Base-by-base conservation (phyloP, 1,284 basidiomycete genomes). In the Ceratobasidium papillatum region DNA sequence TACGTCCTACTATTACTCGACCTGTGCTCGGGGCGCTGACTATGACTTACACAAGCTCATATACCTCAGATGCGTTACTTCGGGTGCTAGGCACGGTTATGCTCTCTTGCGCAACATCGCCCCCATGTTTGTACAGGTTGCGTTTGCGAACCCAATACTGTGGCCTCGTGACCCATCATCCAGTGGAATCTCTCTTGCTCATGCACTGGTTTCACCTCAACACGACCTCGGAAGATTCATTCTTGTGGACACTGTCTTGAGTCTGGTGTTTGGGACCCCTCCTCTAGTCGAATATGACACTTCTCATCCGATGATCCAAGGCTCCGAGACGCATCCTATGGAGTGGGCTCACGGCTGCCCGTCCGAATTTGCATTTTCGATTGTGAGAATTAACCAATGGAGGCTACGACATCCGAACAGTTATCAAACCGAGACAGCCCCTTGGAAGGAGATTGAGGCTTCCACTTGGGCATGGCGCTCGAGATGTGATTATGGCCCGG, bases 351-450 rank as follows among this genome's bases (percentile, higher is more conserved):
- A 66, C 22, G 63, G 63, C 1, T 51, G 47, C 8, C 49, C 65
- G 0, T 0, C 34, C 2, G 38, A 12, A 7, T 27, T 69, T 22
- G 30, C 36, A 1, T n/a, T 69, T 8, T 1, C 17, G 1, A 56
- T 69, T 45, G n/a, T 49, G 7, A 58, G 43, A 34, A 49, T 69
- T n/a, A 54, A 69, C 52, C 14, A 17, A 3, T 69, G 65, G 65
- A 30, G 32, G 12, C 51, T 30, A 4, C 30, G 45, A 14, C 17
- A 19, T 36, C 30, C 17, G 19, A 5, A 1, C 9, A 11, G 49
- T 1, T 3, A 12, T 56, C 8, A 27, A 3, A 11, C n/a, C 2
- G 32, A 4, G 19, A 5, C 38, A 7, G 22, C 27, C 19, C 36
- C 32, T 4, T 61, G 32, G 58, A 36, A 41, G 22, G 58, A 61